Percentiles rank a stretch among this genome's conserved stretches.
These are phyloP conservation scores for Fusarium foetens DNA, from an alignment of 2,329 filamentous ascomycete genomes.

Conservation along the genomic window DNA sequence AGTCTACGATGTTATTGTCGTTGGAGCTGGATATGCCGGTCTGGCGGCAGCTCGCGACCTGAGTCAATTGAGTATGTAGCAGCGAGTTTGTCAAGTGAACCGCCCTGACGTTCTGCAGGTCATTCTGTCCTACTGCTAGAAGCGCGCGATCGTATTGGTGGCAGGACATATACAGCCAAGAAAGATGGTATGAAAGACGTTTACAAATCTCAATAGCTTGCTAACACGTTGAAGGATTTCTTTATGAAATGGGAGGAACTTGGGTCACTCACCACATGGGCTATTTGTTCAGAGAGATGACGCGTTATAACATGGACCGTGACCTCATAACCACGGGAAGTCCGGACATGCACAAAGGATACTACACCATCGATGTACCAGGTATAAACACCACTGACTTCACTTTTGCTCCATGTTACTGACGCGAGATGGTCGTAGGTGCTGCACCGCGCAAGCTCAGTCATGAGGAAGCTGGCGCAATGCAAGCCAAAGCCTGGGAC, in stretches of 20 bases:
- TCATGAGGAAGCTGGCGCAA: neutral
- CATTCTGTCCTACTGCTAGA: neutral
- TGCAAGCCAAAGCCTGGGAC: neutral
- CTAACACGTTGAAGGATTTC: neutral
- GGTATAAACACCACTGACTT: rapidly evolving
- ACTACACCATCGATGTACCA: neutral
- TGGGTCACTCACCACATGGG: neutral
- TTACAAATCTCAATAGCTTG: neutral
- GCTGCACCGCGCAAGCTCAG: neutral
- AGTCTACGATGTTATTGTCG: neutral
- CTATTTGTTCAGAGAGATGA: neutral
- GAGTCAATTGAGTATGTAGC: neutral
- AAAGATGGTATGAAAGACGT: neutral
- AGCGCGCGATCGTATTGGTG: neutral
- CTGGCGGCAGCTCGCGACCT: neutral
- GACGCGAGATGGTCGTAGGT: rapidly evolving
- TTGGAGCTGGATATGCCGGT: neutral
- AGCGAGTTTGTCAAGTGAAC: rapidly evolving
- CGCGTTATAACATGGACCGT: neutral
- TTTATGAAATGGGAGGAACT: neutral
- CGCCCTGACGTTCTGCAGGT: rapidly evolving
- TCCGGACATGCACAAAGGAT: neutral
- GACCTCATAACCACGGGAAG: neutral
- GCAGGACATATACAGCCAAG: neutral
- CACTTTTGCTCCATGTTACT: rapidly evolving